phyloP scores from a whole-genome alignment of 176 grass and related monocot species.

The Musa acuminata region DNA sequence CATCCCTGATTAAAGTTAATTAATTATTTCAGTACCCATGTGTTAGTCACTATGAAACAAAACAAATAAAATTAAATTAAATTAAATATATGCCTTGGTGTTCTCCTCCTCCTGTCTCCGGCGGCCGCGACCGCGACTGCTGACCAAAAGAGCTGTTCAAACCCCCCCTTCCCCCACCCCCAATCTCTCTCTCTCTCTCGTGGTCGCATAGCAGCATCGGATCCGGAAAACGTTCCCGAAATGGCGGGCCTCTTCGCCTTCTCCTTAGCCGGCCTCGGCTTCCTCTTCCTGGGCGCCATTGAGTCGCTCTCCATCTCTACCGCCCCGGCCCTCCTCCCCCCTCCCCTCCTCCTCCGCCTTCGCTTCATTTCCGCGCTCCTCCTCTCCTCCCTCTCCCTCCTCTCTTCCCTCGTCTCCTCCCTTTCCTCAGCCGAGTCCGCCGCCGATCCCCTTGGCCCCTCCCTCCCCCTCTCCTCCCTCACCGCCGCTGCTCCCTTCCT shows the following conservation, averaged over 20 bases:
- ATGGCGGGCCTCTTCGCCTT: conserved; percentile 72
- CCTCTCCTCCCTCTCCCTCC: conserved; percentile 21
- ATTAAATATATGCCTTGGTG: no score
- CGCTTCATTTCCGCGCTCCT: conserved; percentile 15
- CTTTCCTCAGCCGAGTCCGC: conserved; percentile 1
- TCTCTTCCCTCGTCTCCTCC: conserved; percentile 21
- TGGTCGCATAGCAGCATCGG: no score
- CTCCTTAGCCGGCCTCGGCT: conserved; percentile 56
- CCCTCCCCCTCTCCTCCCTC: conserved; percentile 57
- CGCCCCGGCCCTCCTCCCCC: conserved; percentile 10
- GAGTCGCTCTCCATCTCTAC: conserved; percentile 38
- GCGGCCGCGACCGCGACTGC: neutral
- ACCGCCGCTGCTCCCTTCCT: conserved; percentile 63
- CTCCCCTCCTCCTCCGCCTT: conserved; percentile 29
- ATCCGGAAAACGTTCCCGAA: neutral
- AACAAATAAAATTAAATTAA: no score
- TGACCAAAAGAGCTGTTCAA: no score
- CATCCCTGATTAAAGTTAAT: no score
- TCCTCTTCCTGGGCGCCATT: conserved; percentile 49
- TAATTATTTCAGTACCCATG: no score
- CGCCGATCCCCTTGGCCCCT: conserved; percentile 36
- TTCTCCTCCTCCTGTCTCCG: neutral
- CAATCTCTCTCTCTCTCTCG: neutral
- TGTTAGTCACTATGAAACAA: no score
- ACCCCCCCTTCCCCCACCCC: no score